Evolutionary conservation across 352 stramenopile species (phyloP), one percentile per base, ranked within the genome.

Genomic region (Phytophthora cajani): DNA sequence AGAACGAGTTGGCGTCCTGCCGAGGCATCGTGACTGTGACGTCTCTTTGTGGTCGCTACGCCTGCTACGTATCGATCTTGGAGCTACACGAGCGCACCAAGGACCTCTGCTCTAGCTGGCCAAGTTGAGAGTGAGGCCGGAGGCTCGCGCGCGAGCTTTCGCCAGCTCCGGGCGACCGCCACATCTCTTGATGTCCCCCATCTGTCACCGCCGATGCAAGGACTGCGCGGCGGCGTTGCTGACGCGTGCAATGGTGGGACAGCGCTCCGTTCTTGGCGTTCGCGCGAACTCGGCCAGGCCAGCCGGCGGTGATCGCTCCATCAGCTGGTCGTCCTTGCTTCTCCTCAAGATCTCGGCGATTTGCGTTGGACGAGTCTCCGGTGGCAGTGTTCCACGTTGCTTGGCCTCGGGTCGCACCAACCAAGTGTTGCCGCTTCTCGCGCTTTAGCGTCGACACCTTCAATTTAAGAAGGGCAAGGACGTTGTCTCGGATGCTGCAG

Each of bases 51-150:
- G 33, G 44, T 55, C 23, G 21, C 19, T 54, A 53, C 30, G 30
- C 32, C 10, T 12, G 32, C 32, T 33, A 33, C 7, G 6, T 36
- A 36, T 36, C 32, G 32, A 12, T 36, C 32, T 36, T 36, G 32
- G 32, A 8, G 32, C 30, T 27, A 8, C n/a, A 10, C 44, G 17
- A 3, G 23, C 23, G 23, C 30, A 32, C 32, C 7, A 12, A 12
- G 32, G 17, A 40, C 40, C 33, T n/a, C 63, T 69, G 64, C 40
- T 42, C 38, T 53, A 44, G 42, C 36, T 73, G 38, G 70, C 65
- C 51, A 74, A 73, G 58, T 77, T 27, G 55, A 74, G 49, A 77
- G 60, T 77, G 70, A 67, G 47, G 58, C 57, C 32, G 59, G 21
- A 10, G 16, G 5, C 30, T 47, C 36, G 30, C 46, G 30, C 46